Percentiles rank a stretch among this genome's conserved stretches.
Evolutionary conservation across 2,329 filamentous ascomycete genomes (phyloP).

Genomic region (Aspergillus novofumigatus): DNA sequence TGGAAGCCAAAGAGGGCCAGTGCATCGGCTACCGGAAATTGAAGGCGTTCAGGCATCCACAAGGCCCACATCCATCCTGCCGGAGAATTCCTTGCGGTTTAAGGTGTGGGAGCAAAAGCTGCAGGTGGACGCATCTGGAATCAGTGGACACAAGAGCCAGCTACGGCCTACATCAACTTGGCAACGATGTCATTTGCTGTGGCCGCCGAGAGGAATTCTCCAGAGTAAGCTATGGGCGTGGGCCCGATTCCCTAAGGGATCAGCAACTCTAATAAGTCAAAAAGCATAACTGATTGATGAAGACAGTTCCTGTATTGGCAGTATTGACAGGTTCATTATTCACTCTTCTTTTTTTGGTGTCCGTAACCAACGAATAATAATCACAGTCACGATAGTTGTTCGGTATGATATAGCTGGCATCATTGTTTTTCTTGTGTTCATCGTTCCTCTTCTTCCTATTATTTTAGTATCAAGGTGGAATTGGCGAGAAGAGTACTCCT

Average conservation of each 20-base stretch:
- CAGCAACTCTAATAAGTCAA: conserved; percentile 15
- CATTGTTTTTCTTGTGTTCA: not conserved
- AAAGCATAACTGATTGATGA: conserved; percentile 1
- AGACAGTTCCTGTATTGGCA: conserved; percentile 16
- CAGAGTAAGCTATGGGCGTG: conserved; percentile 9
- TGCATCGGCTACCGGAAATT: conserved; percentile 8
- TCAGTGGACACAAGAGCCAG: not conserved
- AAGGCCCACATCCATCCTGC: not conserved
- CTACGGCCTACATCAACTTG: not conserved
- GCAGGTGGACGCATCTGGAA: conserved; percentile 4
- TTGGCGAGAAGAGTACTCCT: not conserved
- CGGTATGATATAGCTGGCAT: not conserved
- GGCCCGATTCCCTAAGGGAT: conserved; percentile 10
- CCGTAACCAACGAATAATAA: not conserved
- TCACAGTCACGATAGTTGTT: not conserved
- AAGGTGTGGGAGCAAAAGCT: conserved; percentile 4
- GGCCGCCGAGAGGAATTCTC: conserved; percentile 3
- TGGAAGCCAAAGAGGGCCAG: not conserved
- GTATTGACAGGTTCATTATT: not conserved
- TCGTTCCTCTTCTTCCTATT: not conserved
- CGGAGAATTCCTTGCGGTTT: conserved; percentile 1
- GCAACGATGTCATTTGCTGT: not conserved
- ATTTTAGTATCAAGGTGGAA: not conserved
- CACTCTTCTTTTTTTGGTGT: not conserved
- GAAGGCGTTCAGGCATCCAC: conserved; percentile 9